phyloP scores from a whole-genome alignment of 2,329 filamentous ascomycete genomes.

The Ophioceras dolichostomum region DNA sequence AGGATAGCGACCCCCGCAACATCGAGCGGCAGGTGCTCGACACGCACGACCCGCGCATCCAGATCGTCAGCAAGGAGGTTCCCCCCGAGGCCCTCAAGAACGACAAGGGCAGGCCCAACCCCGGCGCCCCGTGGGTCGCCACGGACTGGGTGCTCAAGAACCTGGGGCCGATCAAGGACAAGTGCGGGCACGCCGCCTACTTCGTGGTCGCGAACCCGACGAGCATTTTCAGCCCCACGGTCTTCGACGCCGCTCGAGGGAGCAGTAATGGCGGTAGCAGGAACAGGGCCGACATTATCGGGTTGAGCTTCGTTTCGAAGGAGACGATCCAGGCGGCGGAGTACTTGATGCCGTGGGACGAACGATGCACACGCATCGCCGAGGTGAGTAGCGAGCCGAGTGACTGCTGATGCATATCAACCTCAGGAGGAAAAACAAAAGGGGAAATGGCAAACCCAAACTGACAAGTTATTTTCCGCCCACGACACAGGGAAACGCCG shows the following conservation, averaged over 20 bases:
- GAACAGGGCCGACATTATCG: background rate
- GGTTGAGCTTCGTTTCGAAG: background rate
- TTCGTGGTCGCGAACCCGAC: background rate
- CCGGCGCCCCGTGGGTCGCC: background rate
- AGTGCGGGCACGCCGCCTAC: background rate
- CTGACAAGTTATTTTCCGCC: no score
- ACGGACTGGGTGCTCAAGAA: background rate
- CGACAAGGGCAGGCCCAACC: background rate
- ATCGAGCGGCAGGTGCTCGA: slow-evolving; percentile 4
- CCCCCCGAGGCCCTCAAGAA: background rate
- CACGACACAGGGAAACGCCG: background rate
- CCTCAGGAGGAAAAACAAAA: no score
- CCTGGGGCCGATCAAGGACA: background rate
- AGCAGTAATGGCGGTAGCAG: background rate
- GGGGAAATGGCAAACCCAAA: no score
- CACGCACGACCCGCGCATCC: slow-evolving; percentile 3
- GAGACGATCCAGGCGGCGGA: background rate
- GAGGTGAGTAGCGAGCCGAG: background rate
- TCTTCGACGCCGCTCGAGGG: slow-evolving; percentile 1
- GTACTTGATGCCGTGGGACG: slow-evolving; percentile 1
- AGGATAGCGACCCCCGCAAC: background rate
- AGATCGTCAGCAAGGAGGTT: background rate
- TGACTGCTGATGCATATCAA: background rate
- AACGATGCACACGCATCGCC: slow-evolving; percentile 1
- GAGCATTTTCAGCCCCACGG: background rate